Base-by-base conservation (phyloP, 768 basidiomycete genomes). In the Amyloporia xantha region DNA sequence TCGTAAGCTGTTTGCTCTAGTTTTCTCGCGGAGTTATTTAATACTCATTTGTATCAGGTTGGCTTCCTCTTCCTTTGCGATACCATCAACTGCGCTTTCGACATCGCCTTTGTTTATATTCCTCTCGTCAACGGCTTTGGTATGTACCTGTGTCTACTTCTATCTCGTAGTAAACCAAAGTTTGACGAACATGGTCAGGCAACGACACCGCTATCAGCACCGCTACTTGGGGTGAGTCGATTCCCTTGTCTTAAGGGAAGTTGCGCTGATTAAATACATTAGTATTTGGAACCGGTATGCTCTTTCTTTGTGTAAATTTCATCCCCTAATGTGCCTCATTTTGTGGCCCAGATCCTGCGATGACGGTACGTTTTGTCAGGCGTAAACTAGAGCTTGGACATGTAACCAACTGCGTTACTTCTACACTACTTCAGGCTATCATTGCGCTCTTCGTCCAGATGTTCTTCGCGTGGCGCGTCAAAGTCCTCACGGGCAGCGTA, bases 61-160 rank as follows among this genome's bases (percentile, higher is more conserved):
- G 44, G 54, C 35, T 48, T 71, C 23, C 61, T 79, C 2, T 67
- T 78, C 41, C n/a, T 74, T 5, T 72, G 70, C 36, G 78, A 80
- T 59, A 76, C 75, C 0, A 53, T 72, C 24, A 77, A 77, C 52
- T 67, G 71, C 2, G 56, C 62, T 4, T 78, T 75, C 52, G 70
- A 74, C 27, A 60, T 71, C 17, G 54, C 67, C 1, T 74, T 75
- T 53, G 52, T 78, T 15, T 80, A 78, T 48, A 60, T 71, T 10
- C 68, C 75, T 5, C 65, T 79, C 25, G 70, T 79, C 28, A 58
- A 61, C 10, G 63, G 71, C 49, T 79, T 76, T 35, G 73, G 78
- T 76, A 41, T 5, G 64, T 54, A 9, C 12, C 33, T 9, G 33
- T 35, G 33, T 10, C 9, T n/a, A 35, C n/a, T 35, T 35, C 33